These are phyloP conservation scores for Pichia sp. DNA, from an alignment of 1,139 yeast genomes.

Conservation along the genomic window DNA sequence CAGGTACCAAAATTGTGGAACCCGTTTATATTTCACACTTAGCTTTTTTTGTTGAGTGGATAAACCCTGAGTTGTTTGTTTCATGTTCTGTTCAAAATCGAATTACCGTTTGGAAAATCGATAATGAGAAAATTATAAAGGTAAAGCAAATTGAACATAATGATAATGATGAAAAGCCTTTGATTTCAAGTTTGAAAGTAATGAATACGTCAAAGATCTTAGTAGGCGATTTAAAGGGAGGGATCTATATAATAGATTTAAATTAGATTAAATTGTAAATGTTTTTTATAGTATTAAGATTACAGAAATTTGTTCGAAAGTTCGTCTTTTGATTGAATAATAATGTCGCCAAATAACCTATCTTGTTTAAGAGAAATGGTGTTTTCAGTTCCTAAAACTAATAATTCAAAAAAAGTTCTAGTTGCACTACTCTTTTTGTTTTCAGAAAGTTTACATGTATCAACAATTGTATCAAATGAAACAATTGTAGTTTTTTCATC, in stretches of 20 bases:
- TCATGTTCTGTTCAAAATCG: conserved; percentile 19
- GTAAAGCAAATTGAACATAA: neutral
- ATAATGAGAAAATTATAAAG: conserved; percentile 10
- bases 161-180: neutral
- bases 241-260: too few relatives aligned
- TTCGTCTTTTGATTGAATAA: conserved; percentile 44
- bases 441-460: conserved; percentile 15
- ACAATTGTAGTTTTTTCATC: neutral
- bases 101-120: conserved; percentile 41
- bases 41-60: conserved; percentile 4
- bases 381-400: conserved; percentile 77
- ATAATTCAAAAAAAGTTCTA: conserved; percentile 71
- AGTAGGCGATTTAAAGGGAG: conserved; percentile 19
- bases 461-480: conserved; percentile 1
- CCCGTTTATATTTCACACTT: neutral
- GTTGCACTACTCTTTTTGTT: conserved; percentile 45
- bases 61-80: neutral
- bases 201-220: neutral
- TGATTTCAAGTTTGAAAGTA: neutral
- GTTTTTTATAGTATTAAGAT: too few relatives aligned
- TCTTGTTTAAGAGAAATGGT: conserved; percentile 60
- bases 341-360: conserved; percentile 54
- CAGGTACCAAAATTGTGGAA: neutral
- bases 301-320: conserved; percentile 35
- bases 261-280: too few relatives aligned